These are phyloP conservation scores for Aspergillus niger DNA, from an alignment of 2,329 filamentous ascomycete species.

Conservation along the genomic window DNA sequence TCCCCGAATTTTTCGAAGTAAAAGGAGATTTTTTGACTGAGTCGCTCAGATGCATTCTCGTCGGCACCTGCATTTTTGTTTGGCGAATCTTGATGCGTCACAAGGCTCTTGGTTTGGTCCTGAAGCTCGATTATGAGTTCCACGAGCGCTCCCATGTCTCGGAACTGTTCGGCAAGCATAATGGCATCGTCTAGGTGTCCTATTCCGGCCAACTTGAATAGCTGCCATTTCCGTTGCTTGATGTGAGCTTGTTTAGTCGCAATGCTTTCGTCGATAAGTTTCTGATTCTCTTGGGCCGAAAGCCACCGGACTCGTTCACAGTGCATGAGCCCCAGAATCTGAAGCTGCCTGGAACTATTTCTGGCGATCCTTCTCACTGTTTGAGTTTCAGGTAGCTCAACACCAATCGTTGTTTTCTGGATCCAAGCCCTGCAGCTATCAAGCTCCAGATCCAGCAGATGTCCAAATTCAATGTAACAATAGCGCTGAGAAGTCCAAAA, in stretches of 20 bases:
- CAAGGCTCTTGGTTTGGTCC: slow-evolving; percentile 37
- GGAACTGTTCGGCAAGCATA: slow-evolving; percentile 62
- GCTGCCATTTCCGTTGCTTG: slow-evolving; percentile 48
- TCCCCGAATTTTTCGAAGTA: slow-evolving; percentile 56
- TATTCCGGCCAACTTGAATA: slow-evolving; percentile 53
- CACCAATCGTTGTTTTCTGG: slow-evolving; percentile 33
- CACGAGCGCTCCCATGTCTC: slow-evolving; percentile 65
- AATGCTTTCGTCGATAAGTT: slow-evolving; percentile 52
- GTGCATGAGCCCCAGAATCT: slow-evolving; percentile 60
- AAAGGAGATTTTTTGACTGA: slow-evolving; percentile 42
- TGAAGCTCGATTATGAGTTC: slow-evolving; percentile 48
- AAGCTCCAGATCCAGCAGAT: slow-evolving; percentile 44
- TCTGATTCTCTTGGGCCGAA: slow-evolving; percentile 53
- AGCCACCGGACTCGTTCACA: slow-evolving; percentile 63
- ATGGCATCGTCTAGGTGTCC: slow-evolving; percentile 61
- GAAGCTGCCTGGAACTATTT: slow-evolving; percentile 57
- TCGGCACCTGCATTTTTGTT: slow-evolving; percentile 18
- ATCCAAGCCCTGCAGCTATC: slow-evolving; percentile 44
- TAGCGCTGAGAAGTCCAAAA: slow-evolving; percentile 76
- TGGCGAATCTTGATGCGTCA: slow-evolving; percentile 17
- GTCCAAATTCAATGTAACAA: slow-evolving; percentile 40
- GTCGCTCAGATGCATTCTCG: slow-evolving; percentile 34
- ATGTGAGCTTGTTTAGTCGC: slow-evolving; percentile 48
- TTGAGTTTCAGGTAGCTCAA: slow-evolving; percentile 35
- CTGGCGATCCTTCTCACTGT: slow-evolving; percentile 52